Evolutionary conservation across 805 yeast genomes (phyloP).

Genomic region (Myxozyma geophila): DNA sequence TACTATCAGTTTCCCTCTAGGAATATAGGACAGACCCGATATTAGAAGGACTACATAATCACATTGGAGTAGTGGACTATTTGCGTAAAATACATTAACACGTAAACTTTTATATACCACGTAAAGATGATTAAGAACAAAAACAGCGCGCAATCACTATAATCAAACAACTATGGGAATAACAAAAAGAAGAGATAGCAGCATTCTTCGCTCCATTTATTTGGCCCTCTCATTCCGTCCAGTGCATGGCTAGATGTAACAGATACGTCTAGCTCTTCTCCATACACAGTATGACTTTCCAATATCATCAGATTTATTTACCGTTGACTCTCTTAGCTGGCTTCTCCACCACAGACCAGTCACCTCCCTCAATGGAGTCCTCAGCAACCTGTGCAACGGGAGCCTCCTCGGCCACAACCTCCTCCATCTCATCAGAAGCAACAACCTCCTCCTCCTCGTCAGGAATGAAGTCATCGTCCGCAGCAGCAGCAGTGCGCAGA

Average conservation of each 20-base stretch:
- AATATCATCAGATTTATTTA: constrained; percentile 2
- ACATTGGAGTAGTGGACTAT: neutral
- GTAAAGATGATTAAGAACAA: neutral
- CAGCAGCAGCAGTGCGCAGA: constrained; percentile 25
- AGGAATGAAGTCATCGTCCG: constrained; percentile 33
- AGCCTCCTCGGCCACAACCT: constrained; percentile 23
- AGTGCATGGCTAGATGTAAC: too few species aligned
- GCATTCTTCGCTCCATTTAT: too few species aligned
- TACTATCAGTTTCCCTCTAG: neutral
- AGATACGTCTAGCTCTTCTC: too few species aligned
- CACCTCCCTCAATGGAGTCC: constrained; percentile 35
- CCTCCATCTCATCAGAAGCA: constrained; percentile 6
- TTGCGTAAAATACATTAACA: neutral
- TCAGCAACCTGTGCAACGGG: constrained; percentile 20
- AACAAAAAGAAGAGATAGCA: too few species aligned
- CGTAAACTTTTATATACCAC: constrained; percentile 8
- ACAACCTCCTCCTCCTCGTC: constrained; percentile 32
- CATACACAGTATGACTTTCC: neutral
- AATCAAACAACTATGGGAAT: neutral
- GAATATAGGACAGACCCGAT: too few species aligned
- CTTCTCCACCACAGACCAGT: constrained; percentile 37
- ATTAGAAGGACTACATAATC: too few species aligned
- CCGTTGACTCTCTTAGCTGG: constrained; percentile 24
- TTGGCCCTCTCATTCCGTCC: too few species aligned
- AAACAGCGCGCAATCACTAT: neutral